Conservation (phyloP, 2,329 filamentous ascomycete species). For the Rutstroemia sp. region DNA sequence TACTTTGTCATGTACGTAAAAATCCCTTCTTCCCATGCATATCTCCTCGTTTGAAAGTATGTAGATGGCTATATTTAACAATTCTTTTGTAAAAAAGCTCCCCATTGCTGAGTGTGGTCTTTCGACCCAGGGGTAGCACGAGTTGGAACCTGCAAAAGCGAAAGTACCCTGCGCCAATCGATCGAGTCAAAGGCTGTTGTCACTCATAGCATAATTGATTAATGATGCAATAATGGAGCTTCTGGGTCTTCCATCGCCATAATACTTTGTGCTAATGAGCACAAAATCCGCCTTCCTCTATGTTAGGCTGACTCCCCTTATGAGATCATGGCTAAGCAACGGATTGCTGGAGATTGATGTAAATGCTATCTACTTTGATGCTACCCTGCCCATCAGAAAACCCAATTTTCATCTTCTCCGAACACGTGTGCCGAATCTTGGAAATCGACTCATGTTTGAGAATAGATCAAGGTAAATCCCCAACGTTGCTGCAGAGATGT, state of each 20-base stretch:
- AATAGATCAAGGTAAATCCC: too few species aligned
- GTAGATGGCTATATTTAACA: constrained; percentile 9
- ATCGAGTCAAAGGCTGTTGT: too few species aligned
- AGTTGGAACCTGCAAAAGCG: too few species aligned
- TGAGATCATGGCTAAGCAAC: too few species aligned
- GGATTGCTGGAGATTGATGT: too few species aligned
- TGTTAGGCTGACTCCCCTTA: not conserved
- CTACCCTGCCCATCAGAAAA: too few species aligned
- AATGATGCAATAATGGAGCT: constrained; percentile 1
- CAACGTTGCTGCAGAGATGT: too few species aligned
- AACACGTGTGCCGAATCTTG: too few species aligned
- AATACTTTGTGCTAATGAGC: not conserved
- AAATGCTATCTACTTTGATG: too few species aligned
- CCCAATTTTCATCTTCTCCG: too few species aligned
- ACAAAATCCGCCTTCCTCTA: constrained; percentile 1
- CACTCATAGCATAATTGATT: not conserved
- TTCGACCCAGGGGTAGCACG: not conserved
- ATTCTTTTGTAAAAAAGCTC: not conserved
- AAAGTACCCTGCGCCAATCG: too few species aligned
- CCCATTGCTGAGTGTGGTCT: not conserved
- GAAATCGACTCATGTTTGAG: too few species aligned
- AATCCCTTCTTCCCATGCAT: constrained; percentile 3
- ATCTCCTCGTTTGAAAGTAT: constrained; percentile 1
- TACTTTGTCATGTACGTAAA: not conserved
- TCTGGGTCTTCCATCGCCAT: not conserved